These are phyloP conservation scores for Epichloe baconii DNA, from an alignment of 2,329 filamentous ascomycete genomes.

Conservation along the genomic window DNA sequence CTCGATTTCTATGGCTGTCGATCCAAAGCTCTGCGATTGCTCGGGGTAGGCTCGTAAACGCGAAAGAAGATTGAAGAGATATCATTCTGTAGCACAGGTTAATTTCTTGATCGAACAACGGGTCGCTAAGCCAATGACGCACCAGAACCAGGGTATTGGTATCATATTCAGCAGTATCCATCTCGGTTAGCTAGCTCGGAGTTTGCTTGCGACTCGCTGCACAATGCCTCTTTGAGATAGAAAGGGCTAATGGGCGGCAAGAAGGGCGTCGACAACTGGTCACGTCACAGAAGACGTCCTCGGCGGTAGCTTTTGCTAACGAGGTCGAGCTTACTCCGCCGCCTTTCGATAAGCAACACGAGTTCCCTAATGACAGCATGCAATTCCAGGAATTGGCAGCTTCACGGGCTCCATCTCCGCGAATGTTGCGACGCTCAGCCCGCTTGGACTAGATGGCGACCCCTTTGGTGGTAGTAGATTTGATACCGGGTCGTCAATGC, in stretches of 20 bases:
- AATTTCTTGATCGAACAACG: conserved; percentile 1
- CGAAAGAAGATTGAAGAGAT: conserved; percentile 41
- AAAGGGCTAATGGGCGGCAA: background rate
- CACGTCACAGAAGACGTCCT: conserved; percentile 1
- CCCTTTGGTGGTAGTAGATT: background rate
- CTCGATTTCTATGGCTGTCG: conserved; percentile 38
- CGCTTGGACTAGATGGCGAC: background rate
- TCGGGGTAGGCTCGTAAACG: conserved; percentile 39
- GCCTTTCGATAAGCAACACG: background rate
- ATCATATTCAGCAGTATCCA: conserved; percentile 51
- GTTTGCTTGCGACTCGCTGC: background rate
- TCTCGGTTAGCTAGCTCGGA: conserved; percentile 30
- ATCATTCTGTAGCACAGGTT: conserved; percentile 32
- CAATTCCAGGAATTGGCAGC: conserved; percentile 11
- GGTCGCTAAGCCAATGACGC: conserved; percentile 13
- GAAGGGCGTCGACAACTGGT: conserved; percentile 8
- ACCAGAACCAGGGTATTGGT: conserved; percentile 49
- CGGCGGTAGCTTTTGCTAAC: conserved; percentile 7
- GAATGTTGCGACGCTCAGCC: conserved; percentile 11
- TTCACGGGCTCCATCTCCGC: conserved; percentile 28
- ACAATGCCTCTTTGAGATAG: conserved; percentile 1
- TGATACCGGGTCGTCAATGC: background rate
- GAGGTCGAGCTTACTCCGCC: conserved; percentile 6
- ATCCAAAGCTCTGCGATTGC: conserved; percentile 29
- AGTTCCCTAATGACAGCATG: conserved; percentile 5